These are phyloP conservation scores for Amauroascus niger DNA, from an alignment of 2,329 filamentous ascomycete genomes.

Conservation along the genomic window DNA sequence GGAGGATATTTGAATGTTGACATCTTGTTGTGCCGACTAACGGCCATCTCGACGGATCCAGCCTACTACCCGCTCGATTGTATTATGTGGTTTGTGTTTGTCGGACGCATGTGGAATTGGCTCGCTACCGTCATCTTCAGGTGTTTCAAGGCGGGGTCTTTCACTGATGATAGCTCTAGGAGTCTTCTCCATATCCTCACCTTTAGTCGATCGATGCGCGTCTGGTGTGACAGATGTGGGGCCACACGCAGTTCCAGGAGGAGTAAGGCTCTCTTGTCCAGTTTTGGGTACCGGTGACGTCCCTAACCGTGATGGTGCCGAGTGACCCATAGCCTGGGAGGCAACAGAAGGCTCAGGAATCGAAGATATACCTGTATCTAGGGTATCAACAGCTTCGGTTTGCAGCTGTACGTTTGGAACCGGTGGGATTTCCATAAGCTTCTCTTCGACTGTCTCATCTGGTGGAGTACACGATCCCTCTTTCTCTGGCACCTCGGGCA, in stretches of 20 bases:
- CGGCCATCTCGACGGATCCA: constrained; percentile 16
- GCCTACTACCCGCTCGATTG: constrained; percentile 14
- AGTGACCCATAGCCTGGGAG: background rate
- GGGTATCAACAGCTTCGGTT: background rate
- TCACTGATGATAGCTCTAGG: constrained; percentile 9
- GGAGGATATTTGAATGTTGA: background rate
- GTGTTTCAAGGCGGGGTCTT: background rate
- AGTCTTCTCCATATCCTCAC: constrained; percentile 12
- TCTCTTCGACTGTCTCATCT: background rate
- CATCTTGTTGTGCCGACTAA: background rate
- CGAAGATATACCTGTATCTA: background rate
- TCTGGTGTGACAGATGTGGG: constrained; percentile 7
- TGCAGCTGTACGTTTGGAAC: background rate
- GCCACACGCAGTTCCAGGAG: constrained; percentile 2
- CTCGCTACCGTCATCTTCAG: constrained; percentile 6
- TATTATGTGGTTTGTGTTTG: constrained; percentile 9
- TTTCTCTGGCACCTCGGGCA: constrained; percentile 23
- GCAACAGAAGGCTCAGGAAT: background rate
- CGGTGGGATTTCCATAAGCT: background rate
- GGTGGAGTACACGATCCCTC: constrained; percentile 17
- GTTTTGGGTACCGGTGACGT: background rate
- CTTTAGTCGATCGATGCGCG: constrained; percentile 1
- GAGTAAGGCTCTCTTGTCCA: background rate
- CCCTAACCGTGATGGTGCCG: background rate
- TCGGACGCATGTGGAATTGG: constrained; percentile 14